These are phyloP conservation scores for Triticum dicoccoides DNA, from an alignment of 176 grass and related monocot genomes.

Conservation along the genomic window DNA sequence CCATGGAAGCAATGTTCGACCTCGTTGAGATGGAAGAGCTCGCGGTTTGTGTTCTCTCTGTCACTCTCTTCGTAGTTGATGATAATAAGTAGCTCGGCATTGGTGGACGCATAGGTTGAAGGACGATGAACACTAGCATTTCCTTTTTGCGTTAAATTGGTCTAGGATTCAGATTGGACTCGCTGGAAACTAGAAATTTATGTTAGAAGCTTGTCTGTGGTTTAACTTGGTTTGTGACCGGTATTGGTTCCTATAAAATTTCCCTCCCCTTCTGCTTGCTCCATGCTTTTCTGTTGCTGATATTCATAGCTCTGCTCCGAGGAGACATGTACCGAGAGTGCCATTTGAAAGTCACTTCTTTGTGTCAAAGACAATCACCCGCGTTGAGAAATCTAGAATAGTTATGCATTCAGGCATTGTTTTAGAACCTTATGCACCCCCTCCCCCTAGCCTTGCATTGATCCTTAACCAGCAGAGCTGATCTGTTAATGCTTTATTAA, in stretches of 20 bases:
- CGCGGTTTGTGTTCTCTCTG: constrained; percentile 39
- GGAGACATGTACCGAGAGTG: neutral
- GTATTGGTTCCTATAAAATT: neutral
- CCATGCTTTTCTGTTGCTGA: neutral
- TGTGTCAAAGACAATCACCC: neutral
- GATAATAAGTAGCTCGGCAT: neutral
- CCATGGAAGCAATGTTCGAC: constrained; percentile 92
- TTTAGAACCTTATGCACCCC: neutral
- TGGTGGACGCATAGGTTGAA: neutral
- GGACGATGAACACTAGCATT: neutral
- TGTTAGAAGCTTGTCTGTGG: neutral
- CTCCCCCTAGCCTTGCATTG: neutral
- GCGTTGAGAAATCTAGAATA: neutral
- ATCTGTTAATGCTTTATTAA: neutral
- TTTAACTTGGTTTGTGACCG: neutral
- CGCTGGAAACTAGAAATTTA: neutral
- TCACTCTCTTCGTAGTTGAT: neutral
- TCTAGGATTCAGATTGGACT: neutral
- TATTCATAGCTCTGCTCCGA: neutral
- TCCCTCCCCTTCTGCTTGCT: neutral
- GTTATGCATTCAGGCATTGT: neutral
- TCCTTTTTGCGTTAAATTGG: neutral
- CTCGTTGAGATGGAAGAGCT: constrained; percentile 95
- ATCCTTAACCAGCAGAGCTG: constrained; percentile 6
- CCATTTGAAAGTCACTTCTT: neutral